Conservation (phyloP, 1,139 yeast genomes). For the Diutina ranongensis region DNA sequence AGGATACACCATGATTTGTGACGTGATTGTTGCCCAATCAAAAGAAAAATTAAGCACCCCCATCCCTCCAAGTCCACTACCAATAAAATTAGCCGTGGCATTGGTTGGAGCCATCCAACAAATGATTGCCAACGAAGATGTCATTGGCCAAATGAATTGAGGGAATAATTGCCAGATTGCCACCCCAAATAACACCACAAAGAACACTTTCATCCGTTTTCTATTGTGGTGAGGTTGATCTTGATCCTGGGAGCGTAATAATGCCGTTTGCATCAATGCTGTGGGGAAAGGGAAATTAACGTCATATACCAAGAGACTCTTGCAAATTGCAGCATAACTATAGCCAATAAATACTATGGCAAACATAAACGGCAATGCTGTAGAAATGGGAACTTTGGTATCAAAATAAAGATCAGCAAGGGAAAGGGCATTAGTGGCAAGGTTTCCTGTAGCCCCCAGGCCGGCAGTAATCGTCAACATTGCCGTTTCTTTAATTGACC, state of each 20-base stretch:
- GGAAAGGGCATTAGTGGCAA: constrained; percentile 30
- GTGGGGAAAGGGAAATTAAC: constrained; percentile 35
- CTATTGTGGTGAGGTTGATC: background rate
- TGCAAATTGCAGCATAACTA: constrained; percentile 35
- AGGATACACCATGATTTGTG: constrained; percentile 31
- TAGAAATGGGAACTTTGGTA: constrained; percentile 18
- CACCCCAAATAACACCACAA: constrained; percentile 8
- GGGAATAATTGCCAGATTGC: constrained; percentile 26
- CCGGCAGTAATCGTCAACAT: constrained; percentile 33
- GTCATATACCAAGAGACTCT: constrained; percentile 28
- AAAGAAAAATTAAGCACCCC: constrained; percentile 30
- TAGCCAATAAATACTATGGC: constrained; percentile 37
- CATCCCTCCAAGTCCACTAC: constrained; percentile 36
- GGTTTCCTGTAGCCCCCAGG: constrained; percentile 35
- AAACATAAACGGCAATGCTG: constrained; percentile 31
- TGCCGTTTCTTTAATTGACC: constrained; percentile 35
- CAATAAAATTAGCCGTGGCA: constrained; percentile 23
- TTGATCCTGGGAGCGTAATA: constrained; percentile 21
- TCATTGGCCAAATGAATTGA: constrained; percentile 29
- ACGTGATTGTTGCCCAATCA: constrained; percentile 37
- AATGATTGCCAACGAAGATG: constrained; percentile 28
- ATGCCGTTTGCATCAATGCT: constrained; percentile 35
- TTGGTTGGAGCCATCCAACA: constrained; percentile 34
- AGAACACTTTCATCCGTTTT: constrained; percentile 14
- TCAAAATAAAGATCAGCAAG: constrained; percentile 29